These are phyloP conservation scores for Eucalyptus microcorys DNA, from an alignment of 345 rosid species.

Conservation along the genomic window DNA sequence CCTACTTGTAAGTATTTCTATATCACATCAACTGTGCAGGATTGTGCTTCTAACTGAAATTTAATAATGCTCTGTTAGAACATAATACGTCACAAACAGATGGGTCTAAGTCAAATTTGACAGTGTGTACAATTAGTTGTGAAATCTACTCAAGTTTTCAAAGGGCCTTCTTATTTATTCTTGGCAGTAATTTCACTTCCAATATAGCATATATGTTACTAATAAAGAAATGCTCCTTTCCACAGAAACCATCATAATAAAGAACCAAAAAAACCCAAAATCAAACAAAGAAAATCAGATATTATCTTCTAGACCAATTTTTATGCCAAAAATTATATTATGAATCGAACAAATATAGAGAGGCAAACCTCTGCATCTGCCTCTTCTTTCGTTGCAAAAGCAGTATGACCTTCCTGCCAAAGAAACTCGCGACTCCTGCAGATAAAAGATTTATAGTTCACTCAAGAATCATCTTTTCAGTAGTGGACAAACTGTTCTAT, in stretches of 20 bases:
- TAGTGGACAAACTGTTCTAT: neutral
- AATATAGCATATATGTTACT: neutral
- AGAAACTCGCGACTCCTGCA: slow-evolving; percentile 97
- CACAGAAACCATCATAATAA: neutral
- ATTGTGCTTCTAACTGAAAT: neutral
- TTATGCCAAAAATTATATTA: neutral
- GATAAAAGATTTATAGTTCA: neutral
- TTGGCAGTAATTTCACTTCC: neutral
- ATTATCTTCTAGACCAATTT: neutral
- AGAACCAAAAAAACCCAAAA: neutral
- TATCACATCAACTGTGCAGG: neutral
- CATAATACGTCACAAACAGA: neutral
- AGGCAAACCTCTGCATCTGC: slow-evolving; percentile 76
- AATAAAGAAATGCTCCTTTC: neutral
- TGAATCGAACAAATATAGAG: neutral
- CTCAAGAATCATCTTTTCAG: neutral
- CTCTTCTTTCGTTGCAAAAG: slow-evolving; percentile 75
- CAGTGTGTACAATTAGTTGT: neutral
- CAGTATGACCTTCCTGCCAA: slow-evolving; percentile 99
- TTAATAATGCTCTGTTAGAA: neutral
- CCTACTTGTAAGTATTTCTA: neutral
- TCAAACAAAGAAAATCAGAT: neutral
- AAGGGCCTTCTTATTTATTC: neutral
- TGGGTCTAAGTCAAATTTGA: neutral
- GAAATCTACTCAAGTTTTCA: neutral